phyloP scores from a whole-genome alignment of 2,329 filamentous ascomycete species.

The Fusarium papillatum region DNA sequence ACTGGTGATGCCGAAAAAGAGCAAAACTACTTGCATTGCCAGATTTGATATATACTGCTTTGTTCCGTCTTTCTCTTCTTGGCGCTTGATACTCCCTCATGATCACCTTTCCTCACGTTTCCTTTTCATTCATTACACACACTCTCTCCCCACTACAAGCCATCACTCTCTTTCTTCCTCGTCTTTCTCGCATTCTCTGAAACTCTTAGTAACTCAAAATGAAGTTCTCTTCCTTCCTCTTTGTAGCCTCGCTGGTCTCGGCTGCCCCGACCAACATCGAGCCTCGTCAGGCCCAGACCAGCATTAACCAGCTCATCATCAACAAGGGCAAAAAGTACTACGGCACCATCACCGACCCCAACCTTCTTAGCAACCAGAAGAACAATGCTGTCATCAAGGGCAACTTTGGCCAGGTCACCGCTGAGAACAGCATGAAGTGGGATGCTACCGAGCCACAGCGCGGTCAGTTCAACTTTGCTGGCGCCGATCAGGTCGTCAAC shows the following conservation, averaged over 20 bases:
- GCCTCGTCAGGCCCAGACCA: neutral
- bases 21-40: neutral
- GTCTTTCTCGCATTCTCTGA: neutral
- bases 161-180: neutral
- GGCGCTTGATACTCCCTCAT: neutral
- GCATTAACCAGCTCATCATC: slow-evolving; percentile 53
- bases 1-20: neutral
- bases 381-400: slow-evolving; percentile 68
- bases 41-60: neutral
- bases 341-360: slow-evolving; percentile 69
- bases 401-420: slow-evolving; percentile 75
- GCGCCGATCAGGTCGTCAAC: slow-evolving; percentile 71
- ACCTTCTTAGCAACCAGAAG: slow-evolving; percentile 56
- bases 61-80: neutral
- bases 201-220: neutral
- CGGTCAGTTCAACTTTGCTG: slow-evolving; percentile 68
- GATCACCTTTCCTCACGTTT: neutral
- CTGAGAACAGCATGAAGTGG: slow-evolving; percentile 82
- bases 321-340: slow-evolving; percentile 74
- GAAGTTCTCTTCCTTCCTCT: neutral
- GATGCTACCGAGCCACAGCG: slow-evolving; percentile 61
- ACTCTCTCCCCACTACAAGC: neutral
- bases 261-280: neutral
- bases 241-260: neutral
- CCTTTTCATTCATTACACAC: neutral